Evolutionary conservation across 331 rosid species (phyloP), one percentile per base, ranked within the genome.

Genomic region (Arachis monticola): DNA sequence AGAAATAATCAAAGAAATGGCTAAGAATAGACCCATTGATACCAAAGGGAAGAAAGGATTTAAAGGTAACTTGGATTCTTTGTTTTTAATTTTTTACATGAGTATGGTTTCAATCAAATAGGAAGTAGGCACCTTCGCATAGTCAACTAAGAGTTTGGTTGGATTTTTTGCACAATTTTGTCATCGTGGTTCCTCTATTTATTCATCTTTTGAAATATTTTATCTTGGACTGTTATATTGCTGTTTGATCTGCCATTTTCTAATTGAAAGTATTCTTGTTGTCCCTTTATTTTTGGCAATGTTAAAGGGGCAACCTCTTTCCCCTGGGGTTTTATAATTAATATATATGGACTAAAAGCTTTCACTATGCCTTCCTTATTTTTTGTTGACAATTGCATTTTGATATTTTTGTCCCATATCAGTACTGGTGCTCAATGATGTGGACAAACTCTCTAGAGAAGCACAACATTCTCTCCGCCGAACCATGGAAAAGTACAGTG

Each of bases 401-500:
- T 82, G 62, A 7, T 50, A 11, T 63, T 82, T 62, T 77, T 71
- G 12, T 83, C 57, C 50, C 6, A 74, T 82, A n/a, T 41, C 89
- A 94, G 99, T 94, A 8, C 80, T 92, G 50, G 96, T 94, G 74
- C 93, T 92, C 64, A 94, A 92, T 82, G 97, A 94, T 60, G 97
- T 94, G 62, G 97, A 92, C 93, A 94, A 92, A 61, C 97, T 92
- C 70, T 92, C 97, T 12, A 83, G 96, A 78, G 99, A 94, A 85
- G 99, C 97, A 10, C 97, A 94, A 17, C 95, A 92, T 83, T 94
- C 97, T 81, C 97, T 92, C 10, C 85, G 99, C 59, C 86, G 97
- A 88, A 94, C 99, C 4, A 94, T 92, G 97, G 99, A 94, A 83
- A 94, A 94, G 80, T 94, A 92, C 81, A 94, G 96, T 60, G 71